These are phyloP conservation scores for Chlorella ohadii DNA, from an alignment of 139 green algal species.

Conservation along the genomic window DNA sequence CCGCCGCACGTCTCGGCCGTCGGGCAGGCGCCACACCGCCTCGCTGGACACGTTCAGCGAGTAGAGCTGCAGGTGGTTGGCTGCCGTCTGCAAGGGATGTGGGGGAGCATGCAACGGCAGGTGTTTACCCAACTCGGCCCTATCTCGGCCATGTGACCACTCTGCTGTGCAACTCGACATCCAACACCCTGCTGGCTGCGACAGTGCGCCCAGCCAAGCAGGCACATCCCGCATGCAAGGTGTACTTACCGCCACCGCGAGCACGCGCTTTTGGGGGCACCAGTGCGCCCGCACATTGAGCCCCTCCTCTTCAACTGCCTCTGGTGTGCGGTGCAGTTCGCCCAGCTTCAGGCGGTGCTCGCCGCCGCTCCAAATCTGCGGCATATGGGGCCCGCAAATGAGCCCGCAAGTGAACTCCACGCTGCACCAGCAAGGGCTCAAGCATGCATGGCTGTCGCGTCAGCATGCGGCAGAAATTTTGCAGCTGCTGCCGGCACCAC, in stretches of 20 bases:
- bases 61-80: slow-evolving; percentile 73
- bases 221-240: neutral
- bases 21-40: slow-evolving; percentile 43
- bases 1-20: slow-evolving; percentile 5
- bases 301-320: slow-evolving; percentile 63
- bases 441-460: too few relatives aligned
- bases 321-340: slow-evolving; percentile 34
- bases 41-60: slow-evolving; percentile 66
- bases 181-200: too few relatives aligned
- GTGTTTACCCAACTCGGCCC: too few relatives aligned
- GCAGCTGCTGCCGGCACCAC: too few relatives aligned
- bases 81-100: slow-evolving; percentile 65
- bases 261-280: slow-evolving; percentile 52
- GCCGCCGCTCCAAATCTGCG: slow-evolving; percentile 73
- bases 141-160: too few relatives aligned
- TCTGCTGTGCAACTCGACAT: too few relatives aligned
- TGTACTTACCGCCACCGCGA: slow-evolving; percentile 74
- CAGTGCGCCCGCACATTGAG: slow-evolving; percentile 66
- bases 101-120: too few relatives aligned
- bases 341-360: slow-evolving; percentile 67
- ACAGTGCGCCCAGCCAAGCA: too few relatives aligned
- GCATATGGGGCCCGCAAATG: too few relatives aligned
- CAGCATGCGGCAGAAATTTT: too few relatives aligned
- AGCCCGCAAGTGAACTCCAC: too few relatives aligned
- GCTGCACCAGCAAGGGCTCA: too few relatives aligned